These are phyloP conservation scores for Podosphaera aphanis DNA, from an alignment of 2,329 filamentous ascomycete genomes.

Conservation along the genomic window DNA sequence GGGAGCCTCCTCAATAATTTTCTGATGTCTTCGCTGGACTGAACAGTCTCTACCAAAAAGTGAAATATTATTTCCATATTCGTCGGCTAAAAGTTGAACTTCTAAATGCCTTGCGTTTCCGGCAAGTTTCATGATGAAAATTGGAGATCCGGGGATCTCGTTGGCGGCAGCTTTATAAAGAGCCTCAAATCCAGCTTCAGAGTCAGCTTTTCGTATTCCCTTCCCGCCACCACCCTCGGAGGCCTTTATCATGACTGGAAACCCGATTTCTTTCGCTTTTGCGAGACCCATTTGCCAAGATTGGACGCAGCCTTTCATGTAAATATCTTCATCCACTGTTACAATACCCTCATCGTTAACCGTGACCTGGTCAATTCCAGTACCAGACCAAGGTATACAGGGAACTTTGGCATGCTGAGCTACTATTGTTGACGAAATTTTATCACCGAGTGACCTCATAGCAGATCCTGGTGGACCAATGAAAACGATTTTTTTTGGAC, in stretches of 20 bases:
- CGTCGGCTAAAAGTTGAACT: slow-evolving; percentile 88
- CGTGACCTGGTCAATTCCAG: slow-evolving; percentile 60
- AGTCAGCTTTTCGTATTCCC: slow-evolving; percentile 86
- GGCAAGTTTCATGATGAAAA: slow-evolving; percentile 99
- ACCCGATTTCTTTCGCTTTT: slow-evolving; percentile 76
- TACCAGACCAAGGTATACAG: slow-evolving; percentile 98
- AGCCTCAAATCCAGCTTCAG: slow-evolving; percentile 60
- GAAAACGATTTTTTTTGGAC: slow-evolving; percentile 96
- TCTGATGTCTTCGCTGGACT: slow-evolving; percentile 93
- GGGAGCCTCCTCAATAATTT: slow-evolving; percentile 97
- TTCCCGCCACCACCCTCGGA: slow-evolving; percentile 98
- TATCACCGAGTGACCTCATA: slow-evolving; percentile 97
- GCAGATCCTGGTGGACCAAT: slow-evolving; percentile 94
- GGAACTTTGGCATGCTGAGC: slow-evolving; percentile 90
- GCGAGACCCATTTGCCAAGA: slow-evolving; percentile 74
- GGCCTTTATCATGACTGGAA: slow-evolving; percentile 99
- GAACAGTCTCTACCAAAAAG: slow-evolving; percentile 97
- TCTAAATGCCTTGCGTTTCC: slow-evolving; percentile 92
- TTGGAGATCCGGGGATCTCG: slow-evolving; percentile 94
- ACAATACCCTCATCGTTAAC: slow-evolving; percentile 71
- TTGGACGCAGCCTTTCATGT: slow-evolving; percentile 74
- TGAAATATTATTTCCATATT: slow-evolving; percentile 99
- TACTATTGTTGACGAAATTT: slow-evolving; percentile 97
- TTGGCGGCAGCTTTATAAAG: slow-evolving; percentile 90
- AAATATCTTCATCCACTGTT: slow-evolving; percentile 67